phyloP scores from a whole-genome alignment of 129 eudicot genomes.

The Gnaphalium uliginosum region DNA sequence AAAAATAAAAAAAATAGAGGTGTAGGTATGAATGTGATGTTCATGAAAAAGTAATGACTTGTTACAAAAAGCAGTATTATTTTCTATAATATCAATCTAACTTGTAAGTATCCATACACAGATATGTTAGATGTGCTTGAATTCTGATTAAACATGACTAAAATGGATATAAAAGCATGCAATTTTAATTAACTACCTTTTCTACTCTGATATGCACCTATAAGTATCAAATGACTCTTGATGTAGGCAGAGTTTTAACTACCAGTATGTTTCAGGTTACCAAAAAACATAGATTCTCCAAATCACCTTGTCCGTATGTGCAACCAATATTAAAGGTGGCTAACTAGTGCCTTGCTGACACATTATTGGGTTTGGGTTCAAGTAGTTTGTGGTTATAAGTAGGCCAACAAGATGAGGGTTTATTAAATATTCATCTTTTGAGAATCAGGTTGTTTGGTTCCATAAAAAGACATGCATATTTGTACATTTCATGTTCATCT shows the following conservation, averaged over 20 bases:
- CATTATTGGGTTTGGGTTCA: neutral
- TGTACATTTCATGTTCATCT: slow-evolving; percentile 16
- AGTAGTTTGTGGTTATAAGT: slow-evolving; percentile 21
- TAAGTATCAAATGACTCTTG: slow-evolving; percentile 7
- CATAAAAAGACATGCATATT: slow-evolving; percentile 12
- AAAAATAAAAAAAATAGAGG: no score
- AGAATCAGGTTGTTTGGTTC: slow-evolving; percentile 6
- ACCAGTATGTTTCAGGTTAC: neutral
- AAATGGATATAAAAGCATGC: neutral
- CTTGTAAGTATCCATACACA: no score
- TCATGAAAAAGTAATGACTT: no score
- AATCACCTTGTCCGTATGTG: slow-evolving; percentile 20
- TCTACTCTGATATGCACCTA: neutral
- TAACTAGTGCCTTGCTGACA: slow-evolving; percentile 33
- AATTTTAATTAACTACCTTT: neutral
- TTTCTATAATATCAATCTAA: no score
- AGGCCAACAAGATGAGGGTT: slow-evolving; percentile 14
- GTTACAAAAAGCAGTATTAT: no score
- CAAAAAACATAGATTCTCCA: slow-evolving; percentile 13
- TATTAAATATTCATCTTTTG: neutral
- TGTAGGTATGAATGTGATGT: no score
- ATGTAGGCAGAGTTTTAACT: neutral
- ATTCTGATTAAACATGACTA: no score
- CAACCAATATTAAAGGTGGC: slow-evolving; percentile 9
- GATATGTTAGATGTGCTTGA: no score